Percentiles rank a stretch among this genome's conserved stretches.
Conservation (phyloP, 2,329 filamentous ascomycete genomes). For the Colletotrichum cuscutae region DNA sequence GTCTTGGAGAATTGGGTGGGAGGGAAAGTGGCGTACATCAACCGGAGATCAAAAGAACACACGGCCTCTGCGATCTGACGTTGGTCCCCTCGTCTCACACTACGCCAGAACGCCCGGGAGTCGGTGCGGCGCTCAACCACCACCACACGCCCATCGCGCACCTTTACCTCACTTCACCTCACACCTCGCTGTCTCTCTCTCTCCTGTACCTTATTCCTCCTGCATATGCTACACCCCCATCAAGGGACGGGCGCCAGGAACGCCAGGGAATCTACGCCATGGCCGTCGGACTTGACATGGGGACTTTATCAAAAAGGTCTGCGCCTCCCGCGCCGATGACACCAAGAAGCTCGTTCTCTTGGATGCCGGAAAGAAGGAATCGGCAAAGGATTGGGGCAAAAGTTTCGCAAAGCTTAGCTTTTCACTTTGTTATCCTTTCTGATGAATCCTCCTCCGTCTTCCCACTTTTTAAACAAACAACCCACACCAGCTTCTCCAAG, state of each 20-base stretch:
- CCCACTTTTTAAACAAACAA: slow-evolving; percentile 10
- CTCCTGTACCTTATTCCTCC: neutral
- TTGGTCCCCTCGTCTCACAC: slow-evolving; percentile 25
- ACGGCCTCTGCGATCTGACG: slow-evolving; percentile 27
- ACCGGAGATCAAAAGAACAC: neutral
- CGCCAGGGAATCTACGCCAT: slow-evolving; percentile 13
- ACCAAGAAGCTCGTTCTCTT: neutral
- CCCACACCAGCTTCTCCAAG: neutral
- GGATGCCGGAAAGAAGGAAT: neutral
- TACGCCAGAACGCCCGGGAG: slow-evolving; percentile 16
- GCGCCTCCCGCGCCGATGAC: slow-evolving; percentile 17
- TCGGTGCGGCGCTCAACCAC: slow-evolving; percentile 21
- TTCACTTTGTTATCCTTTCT: neutral
- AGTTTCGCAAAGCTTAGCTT: neutral
- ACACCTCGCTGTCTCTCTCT: neutral
- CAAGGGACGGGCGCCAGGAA: neutral
- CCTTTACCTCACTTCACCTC: neutral
- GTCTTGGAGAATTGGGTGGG: neutral
- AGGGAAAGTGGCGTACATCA: neutral
- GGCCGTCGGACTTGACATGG: slow-evolving; percentile 30
- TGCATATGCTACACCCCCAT: slow-evolving; percentile 6
- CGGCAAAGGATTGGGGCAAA: slow-evolving; percentile 4
- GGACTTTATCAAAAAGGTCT: slow-evolving; percentile 32
- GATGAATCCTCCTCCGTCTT: neutral
- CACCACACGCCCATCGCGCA: neutral